These are phyloP conservation scores for Venturia pyrina DNA, from an alignment of 2,329 filamentous ascomycete genomes.

Conservation along the genomic window DNA sequence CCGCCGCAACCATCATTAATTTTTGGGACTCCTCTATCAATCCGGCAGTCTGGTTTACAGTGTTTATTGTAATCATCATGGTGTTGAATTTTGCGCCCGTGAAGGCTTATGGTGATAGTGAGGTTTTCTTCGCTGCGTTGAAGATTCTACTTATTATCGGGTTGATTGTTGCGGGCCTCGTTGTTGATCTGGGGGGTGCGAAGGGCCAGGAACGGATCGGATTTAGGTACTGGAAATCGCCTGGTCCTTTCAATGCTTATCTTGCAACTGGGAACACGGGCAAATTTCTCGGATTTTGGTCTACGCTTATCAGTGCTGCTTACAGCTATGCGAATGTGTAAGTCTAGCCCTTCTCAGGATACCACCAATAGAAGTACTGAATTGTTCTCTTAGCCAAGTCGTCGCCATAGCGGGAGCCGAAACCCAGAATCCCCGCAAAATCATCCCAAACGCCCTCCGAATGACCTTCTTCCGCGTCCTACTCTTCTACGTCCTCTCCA, in stretches of 20 bases:
- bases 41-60: slow-evolving; percentile 24
- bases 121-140: slow-evolving; percentile 47
- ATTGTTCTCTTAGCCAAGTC: slow-evolving; percentile 27
- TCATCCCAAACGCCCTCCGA: slow-evolving; percentile 34
- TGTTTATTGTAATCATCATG: slow-evolving; percentile 28
- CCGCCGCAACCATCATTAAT: slow-evolving; percentile 26
- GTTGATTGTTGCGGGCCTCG: slow-evolving; percentile 54
- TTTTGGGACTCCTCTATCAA: slow-evolving; percentile 27
- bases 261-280: slow-evolving; percentile 49
- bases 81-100: slow-evolving; percentile 29
- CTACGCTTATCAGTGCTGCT: slow-evolving; percentile 29
- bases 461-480: slow-evolving; percentile 39
- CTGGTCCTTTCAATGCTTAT: slow-evolving; percentile 58
- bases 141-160: slow-evolving; percentile 50
- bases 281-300: slow-evolving; percentile 33
- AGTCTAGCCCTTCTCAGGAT: background rate
- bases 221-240: slow-evolving; percentile 51
- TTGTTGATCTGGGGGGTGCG: slow-evolving; percentile 49
- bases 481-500: slow-evolving; percentile 41
- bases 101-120: slow-evolving; percentile 36
- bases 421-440: slow-evolving; percentile 44
- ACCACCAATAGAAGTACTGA: background rate
- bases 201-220: slow-evolving; percentile 46
- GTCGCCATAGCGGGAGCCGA: slow-evolving; percentile 51
- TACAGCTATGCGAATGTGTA: slow-evolving; percentile 26